Percentiles rank a stretch among this genome's conserved stretches.
These are phyloP conservation scores for Trichomonascaceae sp. DNA, from an alignment of 1,139 yeast genomes.

Conservation along the genomic window DNA sequence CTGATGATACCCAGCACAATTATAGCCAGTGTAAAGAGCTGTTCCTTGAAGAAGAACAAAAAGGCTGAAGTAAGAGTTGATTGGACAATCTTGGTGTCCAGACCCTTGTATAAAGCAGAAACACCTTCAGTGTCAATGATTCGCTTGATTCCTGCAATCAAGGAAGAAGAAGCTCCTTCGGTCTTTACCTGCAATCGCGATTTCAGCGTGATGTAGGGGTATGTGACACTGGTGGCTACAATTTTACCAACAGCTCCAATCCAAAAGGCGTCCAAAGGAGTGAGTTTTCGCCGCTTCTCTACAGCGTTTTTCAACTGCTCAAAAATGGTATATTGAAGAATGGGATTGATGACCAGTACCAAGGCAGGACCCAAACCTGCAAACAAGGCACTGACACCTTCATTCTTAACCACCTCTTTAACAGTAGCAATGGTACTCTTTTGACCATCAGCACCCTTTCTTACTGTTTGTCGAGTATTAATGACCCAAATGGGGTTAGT, in stretches of 20 bases:
- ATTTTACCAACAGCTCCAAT: conserved; percentile 88
- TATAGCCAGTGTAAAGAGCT: conserved; percentile 41
- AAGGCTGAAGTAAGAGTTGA: conserved; percentile 86
- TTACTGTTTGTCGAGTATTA: conserved; percentile 75
- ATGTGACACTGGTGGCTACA: conserved; percentile 78
- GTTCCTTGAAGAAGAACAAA: conserved; percentile 86
- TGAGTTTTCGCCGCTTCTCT: conserved; percentile 45
- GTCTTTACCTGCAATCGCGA: conserved; percentile 74
- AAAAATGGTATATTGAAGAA: conserved; percentile 84
- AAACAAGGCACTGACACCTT: conserved; percentile 68
- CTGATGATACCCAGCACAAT: conserved; percentile 26
- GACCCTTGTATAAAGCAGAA: conserved; percentile 73
- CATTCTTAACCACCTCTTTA: conserved; percentile 56
- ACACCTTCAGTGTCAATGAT: conserved; percentile 67
- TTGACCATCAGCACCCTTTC: conserved; percentile 35
- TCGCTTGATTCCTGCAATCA: conserved; percentile 35
- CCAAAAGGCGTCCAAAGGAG: conserved; percentile 65
- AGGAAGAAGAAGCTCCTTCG: conserved; percentile 25
- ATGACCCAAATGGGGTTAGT: conserved; percentile 98
- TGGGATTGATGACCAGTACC: conserved; percentile 78
- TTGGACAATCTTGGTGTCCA: conserved; percentile 72
- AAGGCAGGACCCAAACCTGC: conserved; percentile 81
- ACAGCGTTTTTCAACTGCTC: conserved; percentile 75
- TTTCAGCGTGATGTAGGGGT: conserved; percentile 84
- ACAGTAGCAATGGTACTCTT: conserved; percentile 48